Conservation (phyloP, 768 basidiomycete species). For the Saitozyma podzolica region DNA sequence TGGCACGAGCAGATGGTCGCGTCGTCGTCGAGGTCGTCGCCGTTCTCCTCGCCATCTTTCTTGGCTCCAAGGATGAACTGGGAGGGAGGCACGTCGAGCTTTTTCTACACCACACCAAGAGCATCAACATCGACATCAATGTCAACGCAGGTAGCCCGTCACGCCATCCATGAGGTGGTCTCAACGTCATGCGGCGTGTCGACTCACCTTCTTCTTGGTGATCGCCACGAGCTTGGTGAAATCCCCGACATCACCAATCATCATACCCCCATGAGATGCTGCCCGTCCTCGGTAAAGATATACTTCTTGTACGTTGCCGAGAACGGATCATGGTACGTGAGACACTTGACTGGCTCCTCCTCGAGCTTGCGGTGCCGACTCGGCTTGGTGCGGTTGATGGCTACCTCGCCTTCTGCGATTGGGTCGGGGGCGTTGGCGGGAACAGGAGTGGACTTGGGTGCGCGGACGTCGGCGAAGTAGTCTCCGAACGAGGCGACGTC, state of each 20-base stretch:
- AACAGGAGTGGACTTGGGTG: slow-evolving; percentile 32
- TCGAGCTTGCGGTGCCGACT: slow-evolving; percentile 20
- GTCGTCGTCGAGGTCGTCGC: slow-evolving; percentile 69
- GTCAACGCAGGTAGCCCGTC: too few species aligned
- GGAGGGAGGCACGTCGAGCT: slow-evolving; percentile 65
- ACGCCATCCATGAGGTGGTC: too few species aligned
- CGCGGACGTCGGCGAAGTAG: slow-evolving; percentile 64
- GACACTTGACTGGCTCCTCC: slow-evolving; percentile 60
- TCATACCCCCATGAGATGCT: slow-evolving; percentile 74
- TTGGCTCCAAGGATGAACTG: slow-evolving; percentile 66
- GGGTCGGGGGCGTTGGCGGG: slow-evolving; percentile 3
- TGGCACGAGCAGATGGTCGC: slow-evolving; percentile 73
- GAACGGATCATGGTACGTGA: slow-evolving; percentile 73
- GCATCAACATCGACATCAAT: too few species aligned
- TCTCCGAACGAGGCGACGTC: slow-evolving; percentile 61
- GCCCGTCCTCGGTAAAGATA: slow-evolving; percentile 70
- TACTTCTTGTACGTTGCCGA: slow-evolving; percentile 73
- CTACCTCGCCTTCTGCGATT: slow-evolving; percentile 9
- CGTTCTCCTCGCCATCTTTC: slow-evolving; percentile 61
- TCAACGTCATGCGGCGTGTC: too few species aligned
- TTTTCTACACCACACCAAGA: slow-evolving; percentile 55
- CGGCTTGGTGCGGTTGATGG: slow-evolving; percentile 20
- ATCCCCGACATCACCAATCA: slow-evolving; percentile 72
- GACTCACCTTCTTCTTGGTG: slow-evolving; percentile 66
- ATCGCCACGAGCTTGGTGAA: slow-evolving; percentile 70